phyloP scores from a whole-genome alignment of 495 filamentous ascomycete species.

The Penicilliopsis zonata region DNA sequence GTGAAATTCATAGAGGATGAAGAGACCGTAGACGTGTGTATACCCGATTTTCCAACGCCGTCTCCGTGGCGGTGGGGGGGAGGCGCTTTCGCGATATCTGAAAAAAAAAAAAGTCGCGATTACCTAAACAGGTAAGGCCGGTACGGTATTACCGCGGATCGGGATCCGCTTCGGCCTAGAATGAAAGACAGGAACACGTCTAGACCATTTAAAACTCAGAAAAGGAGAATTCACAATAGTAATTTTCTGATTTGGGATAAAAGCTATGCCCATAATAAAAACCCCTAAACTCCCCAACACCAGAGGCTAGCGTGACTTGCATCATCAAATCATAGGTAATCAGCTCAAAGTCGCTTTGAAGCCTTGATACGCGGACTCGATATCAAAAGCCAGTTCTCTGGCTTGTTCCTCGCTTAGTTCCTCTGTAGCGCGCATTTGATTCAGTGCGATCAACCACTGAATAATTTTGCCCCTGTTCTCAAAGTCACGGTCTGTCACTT shows the following conservation, averaged over 20 bases:
- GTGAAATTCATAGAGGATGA: not conserved
- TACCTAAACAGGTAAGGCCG: constrained; percentile 28
- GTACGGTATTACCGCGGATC: constrained; percentile 19
- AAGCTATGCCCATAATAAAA: too few relatives aligned
- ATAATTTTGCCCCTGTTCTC: constrained; percentile 93
- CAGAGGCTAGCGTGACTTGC: too few relatives aligned
- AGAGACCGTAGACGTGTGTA: not conserved
- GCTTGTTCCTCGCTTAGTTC: constrained; percentile 81
- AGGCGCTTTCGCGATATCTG: constrained; percentile 1
- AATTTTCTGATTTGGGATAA: too few relatives aligned
- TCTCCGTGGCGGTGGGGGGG: not conserved
- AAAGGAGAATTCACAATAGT: not conserved
- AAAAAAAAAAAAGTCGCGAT: constrained; percentile 29
- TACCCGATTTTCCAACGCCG: not conserved
- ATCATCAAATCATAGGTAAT: not conserved
- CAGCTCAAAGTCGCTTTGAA: constrained; percentile 64
- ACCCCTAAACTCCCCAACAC: not conserved
- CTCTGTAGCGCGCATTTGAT: constrained; percentile 93
- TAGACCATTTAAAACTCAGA: constrained; percentile 1
- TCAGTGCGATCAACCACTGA: constrained; percentile 92
- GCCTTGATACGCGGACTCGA: constrained; percentile 81
- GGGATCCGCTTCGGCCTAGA: constrained; percentile 1
- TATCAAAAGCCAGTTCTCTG: constrained; percentile 76
- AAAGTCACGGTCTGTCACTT: constrained; percentile 87
- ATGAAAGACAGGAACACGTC: not conserved